These are phyloP conservation scores for Boletus tylopilopsis DNA, from an alignment of 768 basidiomycete genomes.

Conservation along the genomic window DNA sequence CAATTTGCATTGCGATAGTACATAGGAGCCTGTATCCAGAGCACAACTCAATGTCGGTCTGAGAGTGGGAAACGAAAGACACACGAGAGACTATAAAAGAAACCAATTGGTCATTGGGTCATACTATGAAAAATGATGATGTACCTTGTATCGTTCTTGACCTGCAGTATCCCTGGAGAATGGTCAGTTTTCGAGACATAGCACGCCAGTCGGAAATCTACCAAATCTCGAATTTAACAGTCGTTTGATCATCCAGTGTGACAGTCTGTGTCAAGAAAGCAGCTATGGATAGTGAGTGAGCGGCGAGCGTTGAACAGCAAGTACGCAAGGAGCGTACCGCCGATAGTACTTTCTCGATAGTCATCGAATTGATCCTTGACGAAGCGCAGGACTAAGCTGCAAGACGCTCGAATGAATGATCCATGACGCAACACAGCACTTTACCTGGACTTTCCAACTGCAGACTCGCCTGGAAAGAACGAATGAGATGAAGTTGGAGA, in stretches of 20 bases:
- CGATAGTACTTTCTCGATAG: slow-evolving; percentile 92
- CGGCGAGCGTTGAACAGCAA: neutral
- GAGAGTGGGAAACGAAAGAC: slow-evolving; percentile 18
- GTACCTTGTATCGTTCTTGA: slow-evolving; percentile 89
- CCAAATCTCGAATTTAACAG: slow-evolving; percentile 99
- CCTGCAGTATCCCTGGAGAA: slow-evolving; percentile 85
- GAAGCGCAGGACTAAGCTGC: slow-evolving; percentile 88
- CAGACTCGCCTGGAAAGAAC: slow-evolving; percentile 74
- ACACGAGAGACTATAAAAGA: slow-evolving; percentile 41
- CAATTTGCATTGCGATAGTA: slow-evolving; percentile 95
- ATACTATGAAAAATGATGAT: slow-evolving; percentile 13
- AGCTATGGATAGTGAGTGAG: slow-evolving; percentile 45
- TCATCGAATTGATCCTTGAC: slow-evolving; percentile 97
- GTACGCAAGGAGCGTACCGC: slow-evolving; percentile 46
- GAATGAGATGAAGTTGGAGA: slow-evolving; percentile 4
- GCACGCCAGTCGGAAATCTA: slow-evolving; percentile 32
- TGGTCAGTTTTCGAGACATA: neutral
- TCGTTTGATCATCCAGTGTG: slow-evolving; percentile 80
- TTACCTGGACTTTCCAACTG: slow-evolving; percentile 95
- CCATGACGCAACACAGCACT: slow-evolving; percentile 10
- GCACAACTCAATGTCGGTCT: slow-evolving; percentile 1
- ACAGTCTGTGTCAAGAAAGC: slow-evolving; percentile 99
- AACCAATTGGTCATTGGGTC: neutral
- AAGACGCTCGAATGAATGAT: slow-evolving; percentile 22
- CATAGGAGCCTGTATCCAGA: slow-evolving; percentile 71